Evolutionary conservation across 2,329 filamentous ascomycete species (phyloP).

Genomic region (Leptographium lundbergii): DNA sequence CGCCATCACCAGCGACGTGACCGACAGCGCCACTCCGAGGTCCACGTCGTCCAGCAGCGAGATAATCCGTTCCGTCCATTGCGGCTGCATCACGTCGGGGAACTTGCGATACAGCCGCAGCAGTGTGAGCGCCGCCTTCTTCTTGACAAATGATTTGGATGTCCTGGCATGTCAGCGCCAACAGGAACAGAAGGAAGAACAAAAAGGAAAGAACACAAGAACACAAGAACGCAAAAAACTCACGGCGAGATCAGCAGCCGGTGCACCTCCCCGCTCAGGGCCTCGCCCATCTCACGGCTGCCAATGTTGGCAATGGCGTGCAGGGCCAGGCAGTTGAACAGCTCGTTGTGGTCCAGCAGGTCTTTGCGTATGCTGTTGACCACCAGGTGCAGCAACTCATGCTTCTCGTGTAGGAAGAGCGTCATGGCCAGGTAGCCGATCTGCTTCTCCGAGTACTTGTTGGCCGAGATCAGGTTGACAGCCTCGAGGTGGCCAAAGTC

Average conservation of each 20-base stretch:
- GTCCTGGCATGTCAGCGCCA: constrained; percentile 21
- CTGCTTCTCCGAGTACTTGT: constrained; percentile 98
- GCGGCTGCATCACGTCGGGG: constrained; percentile 82
- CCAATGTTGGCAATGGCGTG: constrained; percentile 98
- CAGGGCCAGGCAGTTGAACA: constrained; percentile 91
- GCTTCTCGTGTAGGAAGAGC: constrained; percentile 90
- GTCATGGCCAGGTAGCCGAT: constrained; percentile 98
- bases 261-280: constrained; percentile 83
- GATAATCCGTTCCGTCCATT: constrained; percentile 96
- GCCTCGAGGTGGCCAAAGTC: constrained; percentile 98
- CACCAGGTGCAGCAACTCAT: constrained; percentile 89
- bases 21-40: constrained; percentile 85
- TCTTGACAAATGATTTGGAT: constrained; percentile 97
- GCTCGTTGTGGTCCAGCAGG: constrained; percentile 83
- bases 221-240: constrained; percentile 21
- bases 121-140: constrained; percentile 91
- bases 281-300: constrained; percentile 92
- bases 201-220: too few relatives aligned
- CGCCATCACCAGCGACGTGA: constrained; percentile 91
- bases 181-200: not conserved
- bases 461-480: constrained; percentile 91
- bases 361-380: constrained; percentile 99
- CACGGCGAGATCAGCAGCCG: constrained; percentile 88
- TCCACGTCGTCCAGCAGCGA: constrained; percentile 97
- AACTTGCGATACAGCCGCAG: constrained; percentile 90